Base-by-base conservation (phyloP, 495 filamentous ascomycete genomes). In the Acidiella bohemica region DNA sequence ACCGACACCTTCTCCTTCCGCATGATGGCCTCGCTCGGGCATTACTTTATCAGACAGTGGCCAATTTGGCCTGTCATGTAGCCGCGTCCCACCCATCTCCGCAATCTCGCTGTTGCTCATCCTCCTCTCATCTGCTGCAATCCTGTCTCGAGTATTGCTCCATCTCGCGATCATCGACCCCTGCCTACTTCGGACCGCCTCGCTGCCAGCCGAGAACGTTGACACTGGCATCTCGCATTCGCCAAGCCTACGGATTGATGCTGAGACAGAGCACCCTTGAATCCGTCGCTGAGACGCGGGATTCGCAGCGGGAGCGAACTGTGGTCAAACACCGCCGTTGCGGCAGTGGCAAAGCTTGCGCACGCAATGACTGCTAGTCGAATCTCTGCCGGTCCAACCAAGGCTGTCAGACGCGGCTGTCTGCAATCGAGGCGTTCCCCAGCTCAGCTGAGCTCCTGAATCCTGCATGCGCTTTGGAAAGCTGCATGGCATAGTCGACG, bases 21-120 rank as follows among this genome's bases (percentile, higher is more conserved):
- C 7, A 2, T 27, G 31, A 24, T 17, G n/a, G 32, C 35, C 39
- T 6, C 42, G 13, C 25, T 39, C 34, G 9, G 4, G 36, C 3
- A 25, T n/a, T 12, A 26, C 7, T 10, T 5, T 21, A 22, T 11
- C 22, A 8, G 6, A 10, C 25, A 48, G 17, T 4, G 39, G 45
- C 45, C 45, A 42, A 17, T 48, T 32, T 16, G 24, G 21, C 17
- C 39, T 4, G 11, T 47, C 31, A 18, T 47, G 32, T 30, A 47
- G 32, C 10, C 38, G 37, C 12, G 44, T 32, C 14, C 44, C 44
- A 26, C 44, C 46, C 46, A 44, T 44, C 34, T 49, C 46, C 8
- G 10, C 27, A 14, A 43, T 44, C 41, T 40, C 38, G 31, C 35
- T 34, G 11, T 17, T 20, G 36, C 40, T 49, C 29, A 35, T 39